These are phyloP conservation scores for Phaffomyces thermotolerans DNA, from an alignment of 805 yeast species.

Conservation along the genomic window DNA sequence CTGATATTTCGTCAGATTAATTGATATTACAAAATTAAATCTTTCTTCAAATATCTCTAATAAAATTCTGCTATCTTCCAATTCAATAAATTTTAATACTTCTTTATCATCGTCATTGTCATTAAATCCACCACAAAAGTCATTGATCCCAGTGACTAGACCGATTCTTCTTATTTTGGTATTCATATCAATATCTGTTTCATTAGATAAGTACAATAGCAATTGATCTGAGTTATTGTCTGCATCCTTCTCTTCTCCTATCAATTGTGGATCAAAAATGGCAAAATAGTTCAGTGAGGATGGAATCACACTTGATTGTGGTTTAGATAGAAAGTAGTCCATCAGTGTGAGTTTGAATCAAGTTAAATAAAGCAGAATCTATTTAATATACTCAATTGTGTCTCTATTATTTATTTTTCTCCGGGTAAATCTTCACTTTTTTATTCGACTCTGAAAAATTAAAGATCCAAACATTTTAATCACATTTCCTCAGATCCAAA, in stretches of 20 bases:
- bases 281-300: conserved; percentile 24
- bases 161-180: conserved; percentile 34
- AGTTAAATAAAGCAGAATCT: too few species aligned
- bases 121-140: conserved; percentile 9
- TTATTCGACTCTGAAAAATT: not conserved
- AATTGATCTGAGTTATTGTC: conserved; percentile 22
- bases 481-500: not conserved
- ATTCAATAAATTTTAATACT: conserved; percentile 18
- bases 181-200: conserved; percentile 19
- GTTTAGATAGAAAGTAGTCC: conserved; percentile 18
- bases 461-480: not conserved
- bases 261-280: conserved; percentile 32
- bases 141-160: conserved; percentile 31
- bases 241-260: conserved; percentile 25
- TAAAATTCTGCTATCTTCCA: conserved; percentile 24
- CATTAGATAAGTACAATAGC: conserved; percentile 25
- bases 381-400: too few species aligned
- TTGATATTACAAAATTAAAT: conserved; percentile 22
- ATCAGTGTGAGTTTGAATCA: too few species aligned
- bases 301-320: conserved; percentile 9
- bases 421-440: too few species aligned
- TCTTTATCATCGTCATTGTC: not conserved
- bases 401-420: too few species aligned
- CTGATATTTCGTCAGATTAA: conserved; percentile 14
- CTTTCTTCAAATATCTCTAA: conserved; percentile 23